Conservation (phyloP, 768 basidiomycete genomes). For the Tricholoma sp. region DNA sequence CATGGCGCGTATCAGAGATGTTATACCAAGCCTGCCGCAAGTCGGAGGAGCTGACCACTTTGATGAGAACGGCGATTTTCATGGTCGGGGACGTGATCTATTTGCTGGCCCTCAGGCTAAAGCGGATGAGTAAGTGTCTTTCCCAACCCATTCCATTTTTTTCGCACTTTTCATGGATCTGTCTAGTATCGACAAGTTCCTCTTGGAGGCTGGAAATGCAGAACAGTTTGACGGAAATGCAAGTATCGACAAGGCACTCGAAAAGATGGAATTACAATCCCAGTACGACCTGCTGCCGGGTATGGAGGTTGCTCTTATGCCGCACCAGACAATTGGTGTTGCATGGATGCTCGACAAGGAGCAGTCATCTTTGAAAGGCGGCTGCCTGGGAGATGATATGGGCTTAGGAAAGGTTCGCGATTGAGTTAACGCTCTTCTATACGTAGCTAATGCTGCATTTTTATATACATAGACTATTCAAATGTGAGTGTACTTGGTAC, state of each 20-base stretch:
- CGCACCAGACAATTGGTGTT: conserved; percentile 62
- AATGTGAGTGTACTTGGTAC: conserved; percentile 26
- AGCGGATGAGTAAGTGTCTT: conserved; percentile 42
- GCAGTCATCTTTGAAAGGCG: conserved; percentile 35
- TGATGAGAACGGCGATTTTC: conserved; percentile 42
- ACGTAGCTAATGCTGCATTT: too few relatives aligned
- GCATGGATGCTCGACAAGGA: conserved; percentile 60
- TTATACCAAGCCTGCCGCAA: conserved; percentile 20
- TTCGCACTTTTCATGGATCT: background rate
- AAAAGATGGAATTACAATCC: conserved; percentile 44
- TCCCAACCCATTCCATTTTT: background rate
- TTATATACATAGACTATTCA: conserved; percentile 40
- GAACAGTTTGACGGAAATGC: conserved; percentile 56
- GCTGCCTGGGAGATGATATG: conserved; percentile 50
- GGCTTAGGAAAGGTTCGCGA: conserved; percentile 55
- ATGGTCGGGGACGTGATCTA: conserved; percentile 40
- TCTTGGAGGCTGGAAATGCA: conserved; percentile 50
- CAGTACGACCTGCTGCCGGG: conserved; percentile 48
- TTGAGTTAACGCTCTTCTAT: background rate
- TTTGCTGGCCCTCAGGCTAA: conserved; percentile 42
- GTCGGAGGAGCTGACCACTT: conserved; percentile 22
- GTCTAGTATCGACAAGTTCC: conserved; percentile 47
- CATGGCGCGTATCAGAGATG: conserved; percentile 3
- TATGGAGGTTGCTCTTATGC: conserved; percentile 58
- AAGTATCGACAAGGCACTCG: conserved; percentile 52